phyloP scores from a whole-genome alignment of 1,284 basidiomycete genomes.

The Meripilus lineatus region DNA sequence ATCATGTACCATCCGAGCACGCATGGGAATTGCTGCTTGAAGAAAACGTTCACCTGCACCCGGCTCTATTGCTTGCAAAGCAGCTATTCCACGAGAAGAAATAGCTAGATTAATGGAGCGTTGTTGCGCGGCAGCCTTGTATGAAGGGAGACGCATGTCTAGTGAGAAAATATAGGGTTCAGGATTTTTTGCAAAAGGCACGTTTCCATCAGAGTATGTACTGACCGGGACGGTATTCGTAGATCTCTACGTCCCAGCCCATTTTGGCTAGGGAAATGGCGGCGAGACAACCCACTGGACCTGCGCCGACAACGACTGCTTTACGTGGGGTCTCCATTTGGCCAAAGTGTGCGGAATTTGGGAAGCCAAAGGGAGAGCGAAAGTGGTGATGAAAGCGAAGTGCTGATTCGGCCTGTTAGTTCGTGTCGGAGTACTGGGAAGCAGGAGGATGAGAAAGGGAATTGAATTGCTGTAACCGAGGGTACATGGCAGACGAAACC shows the following conservation, averaged over 20 bases:
- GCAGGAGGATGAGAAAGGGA: too few relatives aligned
- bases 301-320: conserved; percentile 76
- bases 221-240: conserved; percentile 83
- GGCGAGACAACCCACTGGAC: conserved; percentile 91
- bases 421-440: too few relatives aligned
- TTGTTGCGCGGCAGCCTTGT: conserved; percentile 58
- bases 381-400: too few relatives aligned
- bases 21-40: conserved; percentile 87
- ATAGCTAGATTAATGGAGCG: conserved; percentile 97
- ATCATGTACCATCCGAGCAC: conserved; percentile 93
- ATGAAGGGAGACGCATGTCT: conserved; percentile 72
- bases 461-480: too few relatives aligned
- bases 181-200: conserved; percentile 11
- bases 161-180: conserved; percentile 12
- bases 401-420: too few relatives aligned
- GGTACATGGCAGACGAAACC: too few relatives aligned
- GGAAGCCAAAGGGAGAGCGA: too few relatives aligned
- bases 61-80: conserved; percentile 77
- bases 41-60: conserved; percentile 73
- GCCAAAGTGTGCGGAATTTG: too few relatives aligned
- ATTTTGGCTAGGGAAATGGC: conserved; percentile 83
- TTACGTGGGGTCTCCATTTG: conserved; percentile 35
- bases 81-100: conserved; percentile 88
- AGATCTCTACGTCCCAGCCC: conserved; percentile 89
- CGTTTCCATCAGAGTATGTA: conserved; percentile 11